A percentile compares a stretch with the other conserved stretches of the same genome.
These are phyloP conservation scores for Hypoxylon sp. DNA, from an alignment of 2,329 filamentous ascomycete species.

Conservation along the genomic window DNA sequence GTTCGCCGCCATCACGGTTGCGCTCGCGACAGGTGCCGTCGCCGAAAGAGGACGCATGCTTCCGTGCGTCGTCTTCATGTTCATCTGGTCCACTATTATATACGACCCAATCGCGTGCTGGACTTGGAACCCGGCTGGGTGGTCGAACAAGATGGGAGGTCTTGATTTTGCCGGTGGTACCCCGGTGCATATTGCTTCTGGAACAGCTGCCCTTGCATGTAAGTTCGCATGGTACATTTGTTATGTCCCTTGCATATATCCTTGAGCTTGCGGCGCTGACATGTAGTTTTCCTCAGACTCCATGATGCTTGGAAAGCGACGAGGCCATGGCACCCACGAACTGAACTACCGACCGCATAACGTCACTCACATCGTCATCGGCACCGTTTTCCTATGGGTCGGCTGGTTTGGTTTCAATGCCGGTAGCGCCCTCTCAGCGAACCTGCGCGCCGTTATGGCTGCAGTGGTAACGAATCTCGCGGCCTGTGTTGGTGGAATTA, in stretches of 20 bases:
- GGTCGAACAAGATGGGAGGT: constrained; percentile 81
- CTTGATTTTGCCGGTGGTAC: constrained; percentile 91
- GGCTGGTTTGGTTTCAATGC: constrained; percentile 97
- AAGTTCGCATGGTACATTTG: constrained; percentile 33
- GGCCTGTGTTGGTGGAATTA: constrained; percentile 84
- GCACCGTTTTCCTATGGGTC: constrained; percentile 93
- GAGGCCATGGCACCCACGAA: constrained; percentile 85
- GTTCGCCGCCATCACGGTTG: constrained; percentile 87
- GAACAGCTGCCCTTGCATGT: constrained; percentile 81
- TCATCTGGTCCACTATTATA: constrained; percentile 87
- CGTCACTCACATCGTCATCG: constrained; percentile 89
- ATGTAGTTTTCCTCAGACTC: constrained; percentile 59
- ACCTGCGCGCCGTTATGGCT: constrained; percentile 86
- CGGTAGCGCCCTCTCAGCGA: constrained; percentile 81
- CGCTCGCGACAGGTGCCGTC: constrained; percentile 83
- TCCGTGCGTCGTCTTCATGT: constrained; percentile 90
- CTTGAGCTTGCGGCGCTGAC: constrained; percentile 23
- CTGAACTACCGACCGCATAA: constrained; percentile 94
- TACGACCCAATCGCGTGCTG: constrained; percentile 95
- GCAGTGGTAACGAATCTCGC: constrained; percentile 86
- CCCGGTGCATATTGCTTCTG: constrained; percentile 87
- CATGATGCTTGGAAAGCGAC: constrained; percentile 87
- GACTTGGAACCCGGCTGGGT: constrained; percentile 89
- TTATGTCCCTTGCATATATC: neutral
- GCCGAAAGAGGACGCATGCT: constrained; percentile 89